Conservation (phyloP, 2,329 filamentous ascomycete species). For the Leptodontidium sp. region DNA sequence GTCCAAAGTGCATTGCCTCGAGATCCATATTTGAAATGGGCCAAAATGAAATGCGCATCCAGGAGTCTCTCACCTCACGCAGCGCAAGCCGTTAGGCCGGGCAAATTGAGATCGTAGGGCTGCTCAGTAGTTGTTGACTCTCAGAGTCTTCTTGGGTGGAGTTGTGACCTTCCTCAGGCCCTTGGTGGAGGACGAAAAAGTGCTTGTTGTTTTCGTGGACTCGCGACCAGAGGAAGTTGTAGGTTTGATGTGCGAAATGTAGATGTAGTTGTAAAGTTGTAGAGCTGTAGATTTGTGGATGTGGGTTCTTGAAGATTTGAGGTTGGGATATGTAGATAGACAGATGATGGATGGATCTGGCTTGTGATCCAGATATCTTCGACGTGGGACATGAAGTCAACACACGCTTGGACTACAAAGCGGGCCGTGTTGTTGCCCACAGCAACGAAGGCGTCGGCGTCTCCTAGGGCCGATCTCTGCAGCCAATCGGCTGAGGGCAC, state of each 20-base stretch:
- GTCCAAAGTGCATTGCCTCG: background rate
- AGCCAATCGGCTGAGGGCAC: slow-evolving; percentile 17
- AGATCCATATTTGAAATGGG: slow-evolving; percentile 1
- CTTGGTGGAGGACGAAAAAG: slow-evolving; percentile 26
- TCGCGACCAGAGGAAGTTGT: slow-evolving; percentile 37
- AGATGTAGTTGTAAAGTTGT: slow-evolving; percentile 21
- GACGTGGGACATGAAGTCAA: slow-evolving; percentile 24
- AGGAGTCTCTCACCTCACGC: slow-evolving; percentile 72
- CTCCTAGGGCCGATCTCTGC: background rate
- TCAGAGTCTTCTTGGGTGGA: slow-evolving; percentile 40
- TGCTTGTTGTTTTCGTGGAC: slow-evolving; percentile 23
- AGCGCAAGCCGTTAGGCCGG: slow-evolving; percentile 86
- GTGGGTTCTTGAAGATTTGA: slow-evolving; percentile 10
- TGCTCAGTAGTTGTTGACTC: slow-evolving; percentile 59
- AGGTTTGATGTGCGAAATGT: slow-evolving; percentile 18
- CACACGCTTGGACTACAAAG: slow-evolving; percentile 11
- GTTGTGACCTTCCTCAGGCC: slow-evolving; percentile 43
- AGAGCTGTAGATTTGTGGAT: slow-evolving; percentile 10
- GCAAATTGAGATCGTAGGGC: slow-evolving; percentile 57
- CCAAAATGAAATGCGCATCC: slow-evolving; percentile 3
- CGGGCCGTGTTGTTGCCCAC: slow-evolving; percentile 8
- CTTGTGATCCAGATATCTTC: slow-evolving; percentile 16
- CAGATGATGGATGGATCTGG: slow-evolving; percentile 9
- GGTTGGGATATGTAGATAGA: background rate
- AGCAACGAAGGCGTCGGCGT: slow-evolving; percentile 11